Base-by-base conservation (phyloP, 2,329 filamentous ascomycete genomes). In the Alternaria triticina region DNA sequence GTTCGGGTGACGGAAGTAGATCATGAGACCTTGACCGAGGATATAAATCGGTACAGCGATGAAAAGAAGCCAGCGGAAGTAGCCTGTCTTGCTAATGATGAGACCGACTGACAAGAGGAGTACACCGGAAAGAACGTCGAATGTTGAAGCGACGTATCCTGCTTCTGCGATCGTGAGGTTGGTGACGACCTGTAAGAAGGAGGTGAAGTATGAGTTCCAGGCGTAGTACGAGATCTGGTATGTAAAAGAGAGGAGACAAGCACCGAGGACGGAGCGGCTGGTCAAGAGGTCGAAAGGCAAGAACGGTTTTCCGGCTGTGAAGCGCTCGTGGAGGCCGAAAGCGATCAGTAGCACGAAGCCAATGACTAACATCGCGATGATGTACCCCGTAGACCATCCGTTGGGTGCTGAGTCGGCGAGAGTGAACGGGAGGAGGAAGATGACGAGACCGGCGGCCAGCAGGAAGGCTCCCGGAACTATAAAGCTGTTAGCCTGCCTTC, bases 351-450 rank as follows among this genome's bases (percentile, higher is more conserved):
- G 62, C 15, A 74, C 25, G 57, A 77, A 61, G 12, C 79, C 79
- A 17, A 79, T 33, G 20, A 80, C 70, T 9, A 80, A 64, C 69
- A 81, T 75, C 65, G 66, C 65, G 63, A 82, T 79, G 56, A 82
- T 77, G 54, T 73, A 68, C 2, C 67, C 55, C 7, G 77, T 71
- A 1, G 44, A 44, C 79, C 54, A 71, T 56, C n/a, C 46, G 58
- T 62, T 70, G 33, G 65, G 45, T 71, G 72, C 47, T 9, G 64
- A 60, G 69, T 72, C 74, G 23, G 47, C 47, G 27, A 75, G 44
- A 91, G 82, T 44, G 83, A 77, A 93, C 86, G 91, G 89, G 5
- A 93, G 85, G n/a, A 93, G 82, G 71, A 93, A 87, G 12, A 92
- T 78, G 0, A 86, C 82, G 62, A 90, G 83, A 3, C 89, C 90